Base-by-base conservation (phyloP, 306 rosid genomes). In the Prunus campanulata region DNA sequence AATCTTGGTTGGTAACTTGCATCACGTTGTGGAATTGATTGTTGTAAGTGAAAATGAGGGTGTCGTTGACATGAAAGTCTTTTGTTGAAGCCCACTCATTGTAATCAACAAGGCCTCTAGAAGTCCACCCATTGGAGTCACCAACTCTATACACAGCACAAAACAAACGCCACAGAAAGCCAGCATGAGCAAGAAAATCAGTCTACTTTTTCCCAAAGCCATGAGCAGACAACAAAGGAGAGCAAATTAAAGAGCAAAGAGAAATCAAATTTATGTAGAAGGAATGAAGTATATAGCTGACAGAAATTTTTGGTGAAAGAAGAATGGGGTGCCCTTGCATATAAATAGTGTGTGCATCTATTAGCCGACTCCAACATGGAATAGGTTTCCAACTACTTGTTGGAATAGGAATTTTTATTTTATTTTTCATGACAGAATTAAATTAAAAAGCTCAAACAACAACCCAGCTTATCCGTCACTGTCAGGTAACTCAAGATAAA, bases 41-140 rank as follows among this genome's bases (percentile, higher is more conserved):
- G 74, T 54, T 63, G 73, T 78, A 82, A 1, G 55, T 4, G n/a
- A 82, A 82, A 44, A 72, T 79, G 61, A 84, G 80, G 19, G 77
- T 14, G 66, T 77, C 87, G 3, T 80, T 82, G 44, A 69, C 82
- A 50, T 59, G 77, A 24, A 84, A 69, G 46, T 30, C 7, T n/a
- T 74, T 64, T 48, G 80, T 61, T 5, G 78, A 80, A 69, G 87
- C 80, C 87, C 87, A 84, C 8, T 39, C 48, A 32, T 22, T 51
- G 59, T 84, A 84, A 71, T 84, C 47, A 15, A 74, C 77, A 63
- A 70, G 69, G 24, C 20, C 39, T 35, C 39, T 35, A 35, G 39
- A 35, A 35, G 83, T 84, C 82, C 85, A 80, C 4, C 84, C 87
- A 27, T 46, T 66, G 39, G 87, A 77, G 70, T 80, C 79, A 70